phyloP scores from a whole-genome alignment of 1,284 basidiomycete species.

The Tranzscheliella williamsii region DNA sequence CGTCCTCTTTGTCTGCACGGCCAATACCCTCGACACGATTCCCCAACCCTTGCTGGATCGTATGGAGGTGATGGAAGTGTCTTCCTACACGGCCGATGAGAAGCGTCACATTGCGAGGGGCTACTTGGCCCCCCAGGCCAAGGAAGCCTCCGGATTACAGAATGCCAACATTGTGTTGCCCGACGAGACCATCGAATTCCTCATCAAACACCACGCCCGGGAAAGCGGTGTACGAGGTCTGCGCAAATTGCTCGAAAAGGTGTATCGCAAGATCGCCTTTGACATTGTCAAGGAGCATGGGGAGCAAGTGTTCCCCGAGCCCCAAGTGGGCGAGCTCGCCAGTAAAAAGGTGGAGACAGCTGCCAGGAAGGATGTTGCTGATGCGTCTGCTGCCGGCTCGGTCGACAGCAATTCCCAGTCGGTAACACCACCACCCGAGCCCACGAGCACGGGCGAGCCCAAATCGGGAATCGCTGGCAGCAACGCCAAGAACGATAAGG shows the following conservation, averaged over 20 bases:
- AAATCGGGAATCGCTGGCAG: background rate
- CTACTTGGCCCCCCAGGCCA: slow-evolving; percentile 93
- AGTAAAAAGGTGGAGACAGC: slow-evolving; percentile 36
- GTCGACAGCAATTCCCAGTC: slow-evolving; percentile 59
- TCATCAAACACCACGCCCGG: slow-evolving; percentile 95
- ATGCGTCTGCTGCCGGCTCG: slow-evolving; percentile 17
- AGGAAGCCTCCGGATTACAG: slow-evolving; percentile 79
- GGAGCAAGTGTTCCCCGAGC: slow-evolving; percentile 81
- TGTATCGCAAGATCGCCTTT: slow-evolving; percentile 94
- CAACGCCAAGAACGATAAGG: slow-evolving; percentile 53
- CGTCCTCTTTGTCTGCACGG: slow-evolving; percentile 94
- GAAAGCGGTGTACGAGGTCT: slow-evolving; percentile 74
- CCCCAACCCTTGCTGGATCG: slow-evolving; percentile 93
- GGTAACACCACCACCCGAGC: slow-evolving; percentile 30
- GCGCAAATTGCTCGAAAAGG: slow-evolving; percentile 67
- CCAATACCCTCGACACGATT: slow-evolving; percentile 78
- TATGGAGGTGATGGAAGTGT: slow-evolving; percentile 86
- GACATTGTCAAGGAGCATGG: slow-evolving; percentile 90
- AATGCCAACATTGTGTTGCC: slow-evolving; percentile 56
- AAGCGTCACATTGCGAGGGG: slow-evolving; percentile 88
- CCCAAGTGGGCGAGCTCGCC: slow-evolving; percentile 60
- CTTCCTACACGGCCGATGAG: slow-evolving; percentile 87
- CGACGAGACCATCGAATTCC: slow-evolving; percentile 73
- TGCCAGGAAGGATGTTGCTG: background rate
- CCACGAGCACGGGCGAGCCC: background rate